A percentile compares a stretch with the other conserved stretches of the same genome.
Conservation (phyloP, 2,329 filamentous ascomycete genomes). For the Pseudogymnoascus sp. region DNA sequence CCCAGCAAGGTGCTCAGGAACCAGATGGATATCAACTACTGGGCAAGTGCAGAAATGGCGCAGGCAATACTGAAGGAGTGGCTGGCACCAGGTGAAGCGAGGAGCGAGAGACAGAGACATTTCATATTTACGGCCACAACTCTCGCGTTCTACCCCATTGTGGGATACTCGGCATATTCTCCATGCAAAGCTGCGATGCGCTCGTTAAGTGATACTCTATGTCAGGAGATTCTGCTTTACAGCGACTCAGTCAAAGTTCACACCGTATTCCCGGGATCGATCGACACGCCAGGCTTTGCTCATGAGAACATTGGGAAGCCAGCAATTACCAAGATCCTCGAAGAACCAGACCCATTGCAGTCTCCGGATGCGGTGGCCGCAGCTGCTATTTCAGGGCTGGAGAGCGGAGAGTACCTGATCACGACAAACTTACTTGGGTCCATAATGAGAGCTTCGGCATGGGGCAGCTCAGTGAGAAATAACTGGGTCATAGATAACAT, state of each 20-base stretch:
- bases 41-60: conserved; percentile 76
- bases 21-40: conserved; percentile 93
- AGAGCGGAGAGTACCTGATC: conserved; percentile 73
- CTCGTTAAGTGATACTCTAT: conserved; percentile 72
- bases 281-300: conserved; percentile 66
- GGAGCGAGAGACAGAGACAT: conserved; percentile 55
- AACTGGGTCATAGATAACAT: conserved; percentile 54
- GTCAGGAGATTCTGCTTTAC: conserved; percentile 80
- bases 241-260: conserved; percentile 76
- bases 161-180: conserved; percentile 77
- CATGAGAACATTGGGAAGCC: conserved; percentile 76
- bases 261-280: conserved; percentile 77
- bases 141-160: conserved; percentile 65
- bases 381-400: conserved; percentile 63
- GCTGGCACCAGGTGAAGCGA: conserved; percentile 47
- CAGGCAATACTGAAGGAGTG: conserved; percentile 71
- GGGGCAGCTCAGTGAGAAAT: conserved; percentile 51
- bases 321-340: conserved; percentile 67
- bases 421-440: conserved; percentile 67
- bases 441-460: conserved; percentile 57
- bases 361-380: conserved; percentile 70
- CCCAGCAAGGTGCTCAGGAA: conserved; percentile 57
- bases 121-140: conserved; percentile 82
- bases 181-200: conserved; percentile 82
- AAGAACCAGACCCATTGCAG: conserved; percentile 75